Percentiles rank a stretch among this genome's conserved stretches.
These are phyloP conservation scores for Petunia axillaris DNA, from an alignment of 257 asterid genomes.

Conservation along the genomic window DNA sequence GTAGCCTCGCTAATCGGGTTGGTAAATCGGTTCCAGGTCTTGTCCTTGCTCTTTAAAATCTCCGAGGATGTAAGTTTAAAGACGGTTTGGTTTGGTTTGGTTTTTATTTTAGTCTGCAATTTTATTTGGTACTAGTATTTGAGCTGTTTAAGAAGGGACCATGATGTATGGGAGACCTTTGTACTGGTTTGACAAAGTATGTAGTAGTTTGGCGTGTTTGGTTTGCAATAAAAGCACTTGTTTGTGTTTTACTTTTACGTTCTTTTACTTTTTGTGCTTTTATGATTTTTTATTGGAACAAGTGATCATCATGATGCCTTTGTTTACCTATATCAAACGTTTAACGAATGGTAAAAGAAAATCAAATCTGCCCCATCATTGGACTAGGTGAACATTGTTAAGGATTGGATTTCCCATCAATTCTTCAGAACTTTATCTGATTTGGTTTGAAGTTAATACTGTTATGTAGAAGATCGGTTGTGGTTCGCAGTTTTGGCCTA, in stretches of 20 bases:
- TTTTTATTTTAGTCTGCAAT: background rate
- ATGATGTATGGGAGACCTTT: constrained; percentile 36
- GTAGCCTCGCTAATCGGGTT: constrained; percentile 73
- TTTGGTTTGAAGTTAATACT: no score
- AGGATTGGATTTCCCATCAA: no score
- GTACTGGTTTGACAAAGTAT: constrained; percentile 9
- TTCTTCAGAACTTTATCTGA: no score
- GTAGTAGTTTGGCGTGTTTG: constrained; percentile 27
- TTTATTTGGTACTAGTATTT: background rate
- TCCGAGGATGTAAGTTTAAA: constrained; percentile 39
- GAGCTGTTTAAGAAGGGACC: constrained; percentile 34
- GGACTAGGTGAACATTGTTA: no score
- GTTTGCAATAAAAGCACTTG: constrained; percentile 33
- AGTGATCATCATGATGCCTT: no score
- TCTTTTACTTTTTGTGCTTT: background rate
- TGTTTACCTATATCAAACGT: no score
- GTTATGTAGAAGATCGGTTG: no score
- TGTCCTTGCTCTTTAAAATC: constrained; percentile 65
- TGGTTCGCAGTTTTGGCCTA: no score
- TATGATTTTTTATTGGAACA: no score
- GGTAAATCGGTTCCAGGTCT: constrained; percentile 93
- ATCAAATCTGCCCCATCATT: no score
- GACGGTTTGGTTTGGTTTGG: constrained; percentile 22
- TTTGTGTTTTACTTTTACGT: background rate
- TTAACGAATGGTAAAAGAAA: no score